A percentile compares a stretch with the other conserved stretches of the same genome.
Evolutionary conservation across 140 eudicot species (phyloP).

Genomic region (Flaveria floridana): DNA sequence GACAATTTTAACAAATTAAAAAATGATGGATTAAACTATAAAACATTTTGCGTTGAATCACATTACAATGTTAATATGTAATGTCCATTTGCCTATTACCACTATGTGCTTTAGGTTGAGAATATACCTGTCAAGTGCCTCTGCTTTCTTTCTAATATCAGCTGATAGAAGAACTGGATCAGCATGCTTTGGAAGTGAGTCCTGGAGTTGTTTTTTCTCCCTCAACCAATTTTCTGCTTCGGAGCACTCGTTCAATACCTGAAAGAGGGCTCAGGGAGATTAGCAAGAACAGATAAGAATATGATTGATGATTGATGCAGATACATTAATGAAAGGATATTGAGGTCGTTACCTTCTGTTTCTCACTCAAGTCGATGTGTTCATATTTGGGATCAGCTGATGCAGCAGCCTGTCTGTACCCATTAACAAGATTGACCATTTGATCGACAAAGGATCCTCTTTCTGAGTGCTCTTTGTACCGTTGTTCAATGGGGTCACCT

Average conservation of each 20-base stretch:
- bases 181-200: slow-evolving; percentile 59
- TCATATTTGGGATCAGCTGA: slow-evolving; percentile 79
- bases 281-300: neutral
- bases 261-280: neutral
- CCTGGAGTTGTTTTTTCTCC: slow-evolving; percentile 75
- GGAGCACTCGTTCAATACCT: slow-evolving; percentile 86
- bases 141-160: slow-evolving; percentile 65
- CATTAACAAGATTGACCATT: slow-evolving; percentile 47
- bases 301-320: neutral
- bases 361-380: slow-evolving; percentile 76
- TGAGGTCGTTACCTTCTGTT: slow-evolving; percentile 56
- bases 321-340: neutral
- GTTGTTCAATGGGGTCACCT: slow-evolving; percentile 79
- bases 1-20: neutral
- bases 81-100: neutral
- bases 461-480: slow-evolving; percentile 68
- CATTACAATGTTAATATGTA: too few relatives aligned
- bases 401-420: slow-evolving; percentile 78
- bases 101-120: neutral
- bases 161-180: slow-evolving; percentile 65
- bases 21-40: neutral
- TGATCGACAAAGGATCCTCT: slow-evolving; percentile 61
- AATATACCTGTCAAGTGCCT: slow-evolving; percentile 65
- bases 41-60: neutral
- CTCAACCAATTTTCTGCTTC: slow-evolving; percentile 89